Evolutionary conservation across 495 filamentous ascomycete species (phyloP), one percentile per base, ranked within the genome.

Genomic region (Penicillium longicatenatum): DNA sequence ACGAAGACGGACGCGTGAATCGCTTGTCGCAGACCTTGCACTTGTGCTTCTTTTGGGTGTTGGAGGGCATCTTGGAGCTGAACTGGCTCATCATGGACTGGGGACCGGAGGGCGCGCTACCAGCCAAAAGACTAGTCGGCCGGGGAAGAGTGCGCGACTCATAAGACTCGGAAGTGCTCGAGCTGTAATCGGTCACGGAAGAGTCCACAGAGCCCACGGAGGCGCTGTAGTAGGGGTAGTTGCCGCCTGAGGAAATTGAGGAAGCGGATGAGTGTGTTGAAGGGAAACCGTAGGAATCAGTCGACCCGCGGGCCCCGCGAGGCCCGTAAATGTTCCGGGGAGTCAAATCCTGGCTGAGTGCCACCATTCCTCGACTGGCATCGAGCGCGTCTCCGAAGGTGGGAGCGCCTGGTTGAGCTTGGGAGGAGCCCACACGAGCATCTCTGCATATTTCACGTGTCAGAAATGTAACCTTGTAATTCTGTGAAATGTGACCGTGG

Each of bases 11-110:
- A 39, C 94, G 85, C 10, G 94, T 98, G 72, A 98, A 98, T 8
- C 94, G 86, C 84, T 98, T 98, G 76, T 98, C 94, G 79, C 94
- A 98, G 50, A 98, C 90, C 80, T 97, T 98, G 82, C 94, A 98
- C 76, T 97, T 97, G 78, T 98, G 94, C 81, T 98, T 98, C 86
- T 98, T 98, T 69, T 98, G 93, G 26, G 94, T 92, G 76, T 90
- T 95, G 21, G 92, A 93, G 10, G 91, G 90, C 47, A 97, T 87
- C 71, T 97, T 98, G 44, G 94, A 97, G 79, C 91, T 97, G 79
- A 98, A 98, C 60, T 95, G 93, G 47, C 90, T 86, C 94, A 98
- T 98, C 91, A 98, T 97, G 4, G 92, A 93, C 68, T 94, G 90
- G 14, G 92, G 93, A 30, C 92, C 92, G 0, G 91, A 91, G 30